These are phyloP conservation scores for Lasiodiplodia citricola DNA, from an alignment of 2,329 filamentous ascomycete species.

Conservation along the genomic window DNA sequence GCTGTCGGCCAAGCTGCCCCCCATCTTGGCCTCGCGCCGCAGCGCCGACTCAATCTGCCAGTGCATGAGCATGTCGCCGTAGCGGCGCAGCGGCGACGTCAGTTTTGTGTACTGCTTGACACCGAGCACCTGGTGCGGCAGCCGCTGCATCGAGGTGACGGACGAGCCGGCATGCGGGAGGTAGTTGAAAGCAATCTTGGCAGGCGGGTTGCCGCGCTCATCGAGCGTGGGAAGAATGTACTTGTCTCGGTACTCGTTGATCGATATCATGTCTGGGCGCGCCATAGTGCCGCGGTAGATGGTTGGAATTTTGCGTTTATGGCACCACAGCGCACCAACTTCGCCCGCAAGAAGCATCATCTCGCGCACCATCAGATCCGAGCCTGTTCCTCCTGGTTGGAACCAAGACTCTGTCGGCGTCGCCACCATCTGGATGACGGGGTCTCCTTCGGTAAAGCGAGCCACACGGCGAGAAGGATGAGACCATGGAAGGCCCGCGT, in stretches of 20 bases:
- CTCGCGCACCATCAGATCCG: conserved; percentile 41
- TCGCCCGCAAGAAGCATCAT: conserved; percentile 63
- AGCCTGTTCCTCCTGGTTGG: conserved; percentile 28
- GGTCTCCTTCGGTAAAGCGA: conserved; percentile 50
- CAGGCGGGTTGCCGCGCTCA: conserved; percentile 43
- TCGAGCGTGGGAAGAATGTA: conserved; percentile 45
- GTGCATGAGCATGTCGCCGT: conserved; percentile 64
- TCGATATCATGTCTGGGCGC: conserved; percentile 29
- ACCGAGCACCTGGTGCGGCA: conserved; percentile 58
- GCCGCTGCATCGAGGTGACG: conserved; percentile 52
- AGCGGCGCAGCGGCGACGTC: conserved; percentile 66
- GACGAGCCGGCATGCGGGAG: conserved; percentile 48
- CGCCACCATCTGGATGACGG: conserved; percentile 46
- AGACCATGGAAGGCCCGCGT: conserved; percentile 47
- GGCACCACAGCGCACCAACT: conserved; percentile 58
- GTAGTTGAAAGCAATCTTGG: conserved; percentile 49
- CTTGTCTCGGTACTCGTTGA: conserved; percentile 35
- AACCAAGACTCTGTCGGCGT: conserved; percentile 31
- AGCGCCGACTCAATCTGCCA: conserved; percentile 70
- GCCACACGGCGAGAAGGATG: conserved; percentile 45
- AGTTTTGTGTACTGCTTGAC: conserved; percentile 61
- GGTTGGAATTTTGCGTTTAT: conserved; percentile 57
- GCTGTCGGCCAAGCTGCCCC: conserved; percentile 44
- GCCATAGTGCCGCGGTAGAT: conserved; percentile 53
- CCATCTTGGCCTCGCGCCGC: conserved; percentile 58